Base-by-base conservation (phyloP, 2,329 filamentous ascomycete species). In the Pseudocercospora musae region DNA sequence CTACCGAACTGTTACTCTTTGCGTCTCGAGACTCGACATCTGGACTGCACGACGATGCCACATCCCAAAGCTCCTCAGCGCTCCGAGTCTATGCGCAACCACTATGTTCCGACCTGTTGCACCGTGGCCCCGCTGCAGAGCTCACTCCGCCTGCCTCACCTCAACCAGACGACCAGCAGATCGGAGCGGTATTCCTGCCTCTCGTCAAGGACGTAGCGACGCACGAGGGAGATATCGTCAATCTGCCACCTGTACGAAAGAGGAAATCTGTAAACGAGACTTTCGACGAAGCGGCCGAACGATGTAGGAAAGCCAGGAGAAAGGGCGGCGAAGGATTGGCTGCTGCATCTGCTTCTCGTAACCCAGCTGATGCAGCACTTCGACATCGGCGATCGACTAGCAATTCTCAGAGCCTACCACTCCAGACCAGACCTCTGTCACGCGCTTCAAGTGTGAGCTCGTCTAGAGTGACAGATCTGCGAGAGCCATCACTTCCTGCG, bases 1-100 rank as follows among this genome's bases (percentile, higher is more conserved):
- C 64, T 77, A 81, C 79, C 0, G 79, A 82, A 54, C 67, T 82
- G 0, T 71, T 82, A 4, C 78, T 82, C 63, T 81, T 80, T 59
- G 79, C 77, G 6, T 75, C 75, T 2, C 70, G 74, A 57, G 66
- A 66, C n/a, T 40, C 4, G 7, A 67, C 31, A 8, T 59, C 21
- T 27, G 11, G 20, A 23, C 10, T 8, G 25, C 9, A 44, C 33
- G 53, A 33, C 13, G 18, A 23, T 7, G 11, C 25, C n/a, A 27
- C 15, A 21, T 1, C 2, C 20, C 23, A 25, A 52, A 13, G 11
- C 48, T 13, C 6, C 31, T 23, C 33, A 33, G 10, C 18, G 20
- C 25, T 71, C 61, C 77, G 18, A 71, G 69, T 60, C 69, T 79
- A 77, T 57, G 80, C 80, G 2, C 63, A 80, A 2, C 74, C 78